Evolutionary conservation across 306 rosid species (phyloP).

Genomic region (Corylus avellana): DNA sequence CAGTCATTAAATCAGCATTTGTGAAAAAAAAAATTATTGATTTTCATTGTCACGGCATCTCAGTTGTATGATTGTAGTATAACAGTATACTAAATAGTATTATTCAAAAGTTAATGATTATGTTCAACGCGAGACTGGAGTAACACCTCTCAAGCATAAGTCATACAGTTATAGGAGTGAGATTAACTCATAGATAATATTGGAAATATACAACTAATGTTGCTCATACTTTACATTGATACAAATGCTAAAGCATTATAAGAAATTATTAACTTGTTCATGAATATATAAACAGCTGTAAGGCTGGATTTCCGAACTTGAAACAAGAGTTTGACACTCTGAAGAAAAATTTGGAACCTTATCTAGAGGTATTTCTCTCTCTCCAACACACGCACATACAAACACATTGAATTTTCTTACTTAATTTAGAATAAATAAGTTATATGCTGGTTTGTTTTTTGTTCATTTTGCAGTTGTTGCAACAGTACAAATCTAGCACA

Average conservation of each 20-base stretch:
- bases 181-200: neutral
- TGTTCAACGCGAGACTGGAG: too few species aligned
- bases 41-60: too few species aligned
- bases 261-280: neutral
- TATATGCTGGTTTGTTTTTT: neutral
- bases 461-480: constrained; percentile 18
- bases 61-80: too few species aligned
- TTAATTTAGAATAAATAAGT: neutral
- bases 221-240: neutral
- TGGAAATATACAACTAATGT: too few species aligned
- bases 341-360: constrained; percentile 31
- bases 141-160: too few species aligned
- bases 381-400: too few species aligned
- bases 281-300: constrained; percentile 5
- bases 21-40: too few species aligned
- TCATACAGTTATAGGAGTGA: too few species aligned
- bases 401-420: neutral
- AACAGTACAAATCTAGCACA: too few species aligned
- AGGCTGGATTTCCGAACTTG: constrained; percentile 11
- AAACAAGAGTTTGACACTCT: constrained; percentile 28
- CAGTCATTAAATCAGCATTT: too few species aligned
- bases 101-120: too few species aligned
- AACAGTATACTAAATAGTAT: too few species aligned
- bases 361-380: constrained; percentile 35
- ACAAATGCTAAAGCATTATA: neutral